Base-by-base conservation (phyloP, 78 protist species). In the Speleostelium caveatum region DNA sequence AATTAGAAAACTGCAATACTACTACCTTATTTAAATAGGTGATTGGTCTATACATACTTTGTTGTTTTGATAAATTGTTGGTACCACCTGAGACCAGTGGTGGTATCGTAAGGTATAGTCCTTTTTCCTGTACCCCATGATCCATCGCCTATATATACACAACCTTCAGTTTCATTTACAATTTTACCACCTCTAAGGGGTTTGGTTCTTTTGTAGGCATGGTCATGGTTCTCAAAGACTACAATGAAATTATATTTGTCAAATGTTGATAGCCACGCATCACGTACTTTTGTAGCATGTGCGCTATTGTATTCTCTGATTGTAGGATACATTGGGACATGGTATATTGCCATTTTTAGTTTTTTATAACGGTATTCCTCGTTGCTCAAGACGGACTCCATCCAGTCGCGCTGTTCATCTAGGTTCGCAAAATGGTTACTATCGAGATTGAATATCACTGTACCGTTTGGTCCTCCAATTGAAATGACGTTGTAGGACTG, bases 211-310 rank as follows among this genome's bases (percentile, higher is more conserved):
- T 80, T 86, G 53, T 86, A 93, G 19, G 92, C 87, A 72, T 93
- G 95, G 66, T 93, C 95, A 49, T 93, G 95, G 49, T 93, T 93
- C 39, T 93, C 95, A 78, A 93, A 93, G 32, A 58, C 79, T 42
- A 93, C 53, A 58, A 56, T 76, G 55, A 93, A 56, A 14, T 73
- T 59, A 51, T 61, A 58, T 12, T 28, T 8, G 69, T 80, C 90
- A 55, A 93, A 93, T 1, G 65, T 19, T 5, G 90, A 61, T 56
- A 80, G 5, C 92, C 92, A 93, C n/a, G 14, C 51, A 1, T 61
- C 39, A 55, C 92, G 80, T 24, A 87, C 5, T 17, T 59, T 77
- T 1, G 35, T 7, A 28, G 72, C 38, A 35, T 24, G 17, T 32
- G 86, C 0, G 28, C 42, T 77, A 12, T 33, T 49, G 26, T 73